These are phyloP conservation scores for Phytopythium aichiense DNA, from an alignment of 352 stramenopile species.

Conservation along the genomic window DNA sequence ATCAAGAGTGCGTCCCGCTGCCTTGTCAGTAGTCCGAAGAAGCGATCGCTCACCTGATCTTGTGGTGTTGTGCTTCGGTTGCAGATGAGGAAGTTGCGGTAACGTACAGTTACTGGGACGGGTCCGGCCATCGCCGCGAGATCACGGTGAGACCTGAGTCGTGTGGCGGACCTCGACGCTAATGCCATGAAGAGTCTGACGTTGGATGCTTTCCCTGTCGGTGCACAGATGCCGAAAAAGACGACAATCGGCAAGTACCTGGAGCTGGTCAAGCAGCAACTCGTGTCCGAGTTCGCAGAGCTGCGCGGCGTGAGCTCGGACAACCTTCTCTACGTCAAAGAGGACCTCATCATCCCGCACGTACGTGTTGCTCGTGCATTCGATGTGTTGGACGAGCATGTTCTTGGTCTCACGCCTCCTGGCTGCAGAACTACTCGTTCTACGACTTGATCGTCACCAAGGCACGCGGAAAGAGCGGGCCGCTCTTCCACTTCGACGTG, in stretches of 20 bases:
- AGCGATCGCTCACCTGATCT: background rate
- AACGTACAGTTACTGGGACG: slow-evolving; percentile 99
- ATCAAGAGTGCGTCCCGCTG: slow-evolving; percentile 81
- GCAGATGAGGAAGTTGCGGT: slow-evolving; percentile 91
- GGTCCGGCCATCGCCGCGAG: slow-evolving; percentile 92
- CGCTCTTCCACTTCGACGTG: slow-evolving; percentile 98
- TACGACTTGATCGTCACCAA: slow-evolving; percentile 99
- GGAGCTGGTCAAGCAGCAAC: slow-evolving; percentile 85
- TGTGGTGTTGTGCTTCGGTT: slow-evolving; percentile 1
- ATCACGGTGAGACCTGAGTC: slow-evolving; percentile 58
- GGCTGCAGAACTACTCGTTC: slow-evolving; percentile 94
- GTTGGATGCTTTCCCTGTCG: background rate
- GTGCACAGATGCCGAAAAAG: slow-evolving; percentile 82
- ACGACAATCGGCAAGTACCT: slow-evolving; percentile 89
- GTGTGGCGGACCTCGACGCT: background rate
- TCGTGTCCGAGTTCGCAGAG: slow-evolving; percentile 92
- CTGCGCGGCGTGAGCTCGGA: slow-evolving; percentile 88
- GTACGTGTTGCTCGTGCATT: slow-evolving; percentile 22
- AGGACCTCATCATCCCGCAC: slow-evolving; percentile 98
- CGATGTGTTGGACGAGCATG: background rate
- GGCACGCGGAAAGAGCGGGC: slow-evolving; percentile 95
- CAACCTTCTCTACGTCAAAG: slow-evolving; percentile 97
- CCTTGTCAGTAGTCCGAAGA: background rate
- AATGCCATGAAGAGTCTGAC: background rate
- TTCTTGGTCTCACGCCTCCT: background rate